phyloP scores from a whole-genome alignment of 495 filamentous ascomycete species.

The Trichoderma parareesei region DNA sequence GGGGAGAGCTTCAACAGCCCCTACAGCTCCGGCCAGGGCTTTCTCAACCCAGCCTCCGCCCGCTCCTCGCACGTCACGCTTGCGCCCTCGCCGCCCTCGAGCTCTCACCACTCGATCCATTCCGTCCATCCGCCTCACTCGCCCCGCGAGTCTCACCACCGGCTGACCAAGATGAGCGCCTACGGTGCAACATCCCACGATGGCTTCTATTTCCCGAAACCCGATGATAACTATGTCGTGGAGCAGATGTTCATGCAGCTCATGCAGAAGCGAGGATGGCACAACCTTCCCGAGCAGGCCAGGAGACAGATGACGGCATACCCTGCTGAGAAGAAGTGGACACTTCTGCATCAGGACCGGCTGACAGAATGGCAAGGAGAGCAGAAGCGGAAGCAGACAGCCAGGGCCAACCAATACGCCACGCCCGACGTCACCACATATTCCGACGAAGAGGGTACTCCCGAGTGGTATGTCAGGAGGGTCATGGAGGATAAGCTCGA shows the following conservation, averaged over 20 bases:
- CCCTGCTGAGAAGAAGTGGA: conserved; percentile 92
- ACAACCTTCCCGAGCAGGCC: conserved; percentile 92
- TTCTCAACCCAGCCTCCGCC: conserved; percentile 38
- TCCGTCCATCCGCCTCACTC: conserved; percentile 22
- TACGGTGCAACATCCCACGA: conserved; percentile 44
- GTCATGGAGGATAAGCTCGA: conserved; percentile 94
- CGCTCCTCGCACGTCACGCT: conserved; percentile 53
- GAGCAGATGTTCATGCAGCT: conserved; percentile 86
- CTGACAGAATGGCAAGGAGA: conserved; percentile 90
- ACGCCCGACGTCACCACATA: conserved; percentile 53
- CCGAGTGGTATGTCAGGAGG: conserved; percentile 96
- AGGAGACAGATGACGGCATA: conserved; percentile 92
- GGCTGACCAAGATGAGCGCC: conserved; percentile 40
- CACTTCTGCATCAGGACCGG: conserved; percentile 88
- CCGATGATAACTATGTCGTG: conserved; percentile 77
- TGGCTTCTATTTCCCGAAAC: conserved; percentile 56
- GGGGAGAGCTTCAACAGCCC: conserved; percentile 29
- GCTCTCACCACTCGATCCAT: conserved; percentile 25
- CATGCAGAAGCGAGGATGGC: conserved; percentile 97
- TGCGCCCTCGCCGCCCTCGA: conserved; percentile 42
- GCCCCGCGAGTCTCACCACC: conserved; percentile 36
- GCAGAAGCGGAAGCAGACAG: conserved; percentile 72
- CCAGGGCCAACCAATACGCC: conserved; percentile 54
- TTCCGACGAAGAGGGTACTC: conserved; percentile 88
- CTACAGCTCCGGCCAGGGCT: not conserved